Evolutionary conservation across 768 basidiomycete species (phyloP), one percentile per base, ranked within the genome.

Genomic region (Pisolithus tinctorius): DNA sequence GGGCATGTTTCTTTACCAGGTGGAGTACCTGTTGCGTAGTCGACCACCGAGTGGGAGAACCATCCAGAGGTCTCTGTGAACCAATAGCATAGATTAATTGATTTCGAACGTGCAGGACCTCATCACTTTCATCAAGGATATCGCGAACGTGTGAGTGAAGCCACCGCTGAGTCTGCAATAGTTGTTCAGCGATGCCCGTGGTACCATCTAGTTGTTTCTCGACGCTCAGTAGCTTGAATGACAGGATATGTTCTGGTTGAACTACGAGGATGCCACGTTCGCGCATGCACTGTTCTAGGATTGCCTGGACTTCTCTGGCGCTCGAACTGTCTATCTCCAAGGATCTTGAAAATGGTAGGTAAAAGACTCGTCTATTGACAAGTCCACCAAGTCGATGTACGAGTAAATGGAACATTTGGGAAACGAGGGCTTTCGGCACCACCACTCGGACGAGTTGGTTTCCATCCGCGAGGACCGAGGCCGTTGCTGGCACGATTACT

Each of bases 221-320:
- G 31, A 70, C 52, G 0, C 66, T 65, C 69, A 73, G 69, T 41
- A 80, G 63, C 56, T 69, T 67, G 50, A 74, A 71, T 0, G 78
- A 79, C 6, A 80, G 70, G 4, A 77, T 70, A 43, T 80, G 78
- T 39, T 80, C 76, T 0, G 78, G 78, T 50, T 80, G 77, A 14
- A 65, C 61, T 2, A 80, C 62, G 4, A 78, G 58, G 9, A 80
- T 57, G 0, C 78, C 78, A 9, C 66, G 59, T 40, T 58, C 60
- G 0, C 47, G 48, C 52, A 59, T 62, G 52, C 79, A 80, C 39
- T 67, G 55, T 13, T 8, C 14, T 26, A 63, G 23, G 13, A 42
- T 45, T 4, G 48, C 54, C 55, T 14, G 50, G 6, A 55, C 52
- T 26, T 31, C 37, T 27, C n/a, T 4, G 2, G 50, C 43, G 59